These are phyloP conservation scores for Saccharomyces uvarum DNA, from an alignment of 1,139 yeast genomes.

Conservation along the genomic window DNA sequence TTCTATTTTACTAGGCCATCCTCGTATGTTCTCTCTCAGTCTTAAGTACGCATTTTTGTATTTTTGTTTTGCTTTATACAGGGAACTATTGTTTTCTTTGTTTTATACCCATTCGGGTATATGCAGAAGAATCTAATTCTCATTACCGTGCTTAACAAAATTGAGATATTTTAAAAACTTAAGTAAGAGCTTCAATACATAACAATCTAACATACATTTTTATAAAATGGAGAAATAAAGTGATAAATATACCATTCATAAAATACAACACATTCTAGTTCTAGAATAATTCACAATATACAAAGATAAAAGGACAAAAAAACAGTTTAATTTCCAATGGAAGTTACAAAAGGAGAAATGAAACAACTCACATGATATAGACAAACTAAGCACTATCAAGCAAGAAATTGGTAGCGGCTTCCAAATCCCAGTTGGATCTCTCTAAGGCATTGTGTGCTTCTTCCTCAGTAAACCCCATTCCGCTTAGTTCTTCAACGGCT, in stretches of 20 bases:
- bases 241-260: slow-evolving; percentile 14
- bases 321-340: not conserved
- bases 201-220: not conserved
- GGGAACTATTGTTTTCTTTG: not conserved
- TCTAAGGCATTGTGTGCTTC: slow-evolving; percentile 64
- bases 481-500: slow-evolving; percentile 66
- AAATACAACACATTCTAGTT: not conserved
- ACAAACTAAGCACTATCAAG: slow-evolving; percentile 50
- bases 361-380: not conserved
- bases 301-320: not conserved
- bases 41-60: not conserved
- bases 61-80: not conserved
- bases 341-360: not conserved
- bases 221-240: not conserved
- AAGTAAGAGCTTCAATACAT: not conserved
- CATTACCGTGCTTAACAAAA: not conserved
- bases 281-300: not conserved
- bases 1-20: too few relatives aligned
- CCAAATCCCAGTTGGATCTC: slow-evolving; percentile 65
- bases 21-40: not conserved
- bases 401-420: slow-evolving; percentile 75
- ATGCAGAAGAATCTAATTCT: not conserved
- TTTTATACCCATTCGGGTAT: not conserved
- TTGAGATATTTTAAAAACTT: not conserved
- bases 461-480: slow-evolving; percentile 77